Base-by-base conservation (phyloP, 2,329 filamentous ascomycete species). In the Thermothelomyces thermophilus region DNA sequence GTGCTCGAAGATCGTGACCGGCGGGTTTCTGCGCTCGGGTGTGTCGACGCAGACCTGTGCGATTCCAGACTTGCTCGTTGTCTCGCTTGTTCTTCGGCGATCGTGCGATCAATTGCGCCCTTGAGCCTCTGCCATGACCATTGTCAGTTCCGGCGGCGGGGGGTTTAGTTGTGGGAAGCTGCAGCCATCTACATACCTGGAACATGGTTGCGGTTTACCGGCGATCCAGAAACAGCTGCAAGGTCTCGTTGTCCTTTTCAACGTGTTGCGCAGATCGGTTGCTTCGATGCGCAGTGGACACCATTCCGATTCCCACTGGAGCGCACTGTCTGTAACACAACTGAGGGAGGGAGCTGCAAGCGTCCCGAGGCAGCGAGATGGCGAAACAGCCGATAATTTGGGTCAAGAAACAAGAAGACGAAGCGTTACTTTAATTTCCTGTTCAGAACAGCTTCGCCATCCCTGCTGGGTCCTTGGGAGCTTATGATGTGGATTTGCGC, bases 81-180 rank as follows among this genome's bases (percentile, higher is more conserved):
- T 51, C 87, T 85, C 51, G 88, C 86, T 69, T 95, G 88, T 70
- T 96, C 90, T 71, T 95, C 89, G 62, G 89, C 87, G 62, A 96
- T 93, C 62, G 85, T 85, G 61, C 83, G 83, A 66, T 95, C 87
- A 66, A 95, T 89, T 52, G 86, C 86, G 62, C 85, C 87, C 71
- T 88, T 87, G 60, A 95, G 74, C 73, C 87, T 81, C 86, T 93
- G 64, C 3, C 20, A 41, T 34, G 16, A 26, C 16, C 19, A 44
- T 40, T 35, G 37, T 53, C 28, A 51, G 48, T 41, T 41, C 8
- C 36, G 48, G 30, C 26, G 33, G 16, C 16, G 11, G 8, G 14
- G 11, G 8, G 14, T 13, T 10, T 14, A 3, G 14, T 16, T 19
- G 17, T 17, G n/a, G 3, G 30, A 16, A 31, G 3, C n/a, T 16